Percentiles rank a stretch among this genome's conserved stretches.
These are phyloP conservation scores for Botrytis sinoallii DNA, from an alignment of 2,329 filamentous ascomycete genomes.

Conservation along the genomic window DNA sequence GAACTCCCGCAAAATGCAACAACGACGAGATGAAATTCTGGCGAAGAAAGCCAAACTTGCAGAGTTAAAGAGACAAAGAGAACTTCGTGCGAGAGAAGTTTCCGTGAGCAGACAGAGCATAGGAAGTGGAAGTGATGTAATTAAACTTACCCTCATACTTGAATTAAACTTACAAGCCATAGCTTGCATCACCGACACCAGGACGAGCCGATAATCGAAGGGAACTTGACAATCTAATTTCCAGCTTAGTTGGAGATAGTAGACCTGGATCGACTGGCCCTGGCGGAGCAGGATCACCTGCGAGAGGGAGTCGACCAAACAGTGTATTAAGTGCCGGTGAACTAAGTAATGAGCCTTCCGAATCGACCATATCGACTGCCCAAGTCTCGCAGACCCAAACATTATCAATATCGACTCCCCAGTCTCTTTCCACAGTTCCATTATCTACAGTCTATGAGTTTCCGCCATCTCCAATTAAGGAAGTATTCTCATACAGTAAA, in stretches of 20 bases:
- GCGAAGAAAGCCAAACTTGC: constrained; percentile 96
- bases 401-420: constrained; percentile 45
- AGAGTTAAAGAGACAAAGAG: constrained; percentile 89
- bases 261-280: constrained; percentile 66
- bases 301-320: constrained; percentile 73
- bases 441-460: constrained; percentile 78
- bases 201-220: constrained; percentile 65
- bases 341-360: constrained; percentile 71
- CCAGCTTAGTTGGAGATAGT: constrained; percentile 66
- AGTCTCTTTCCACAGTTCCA: constrained; percentile 70
- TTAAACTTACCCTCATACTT: constrained; percentile 32
- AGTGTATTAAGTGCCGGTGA: constrained; percentile 82
- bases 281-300: constrained; percentile 62
- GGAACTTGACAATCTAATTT: constrained; percentile 83
- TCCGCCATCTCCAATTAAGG: constrained; percentile 70
- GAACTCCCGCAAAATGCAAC: constrained; percentile 44
- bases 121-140: constrained; percentile 69
- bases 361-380: constrained; percentile 49
- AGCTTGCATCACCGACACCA: constrained; percentile 69
- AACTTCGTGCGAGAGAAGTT: constrained; percentile 75
- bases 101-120: constrained; percentile 65
- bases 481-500: constrained; percentile 96
- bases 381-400: constrained; percentile 40
- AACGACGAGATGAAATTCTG: constrained; percentile 91
- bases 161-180: constrained; percentile 34